Evolutionary conservation across 1,284 basidiomycete species (phyloP).

Genomic region (Puccinia triticina): DNA sequence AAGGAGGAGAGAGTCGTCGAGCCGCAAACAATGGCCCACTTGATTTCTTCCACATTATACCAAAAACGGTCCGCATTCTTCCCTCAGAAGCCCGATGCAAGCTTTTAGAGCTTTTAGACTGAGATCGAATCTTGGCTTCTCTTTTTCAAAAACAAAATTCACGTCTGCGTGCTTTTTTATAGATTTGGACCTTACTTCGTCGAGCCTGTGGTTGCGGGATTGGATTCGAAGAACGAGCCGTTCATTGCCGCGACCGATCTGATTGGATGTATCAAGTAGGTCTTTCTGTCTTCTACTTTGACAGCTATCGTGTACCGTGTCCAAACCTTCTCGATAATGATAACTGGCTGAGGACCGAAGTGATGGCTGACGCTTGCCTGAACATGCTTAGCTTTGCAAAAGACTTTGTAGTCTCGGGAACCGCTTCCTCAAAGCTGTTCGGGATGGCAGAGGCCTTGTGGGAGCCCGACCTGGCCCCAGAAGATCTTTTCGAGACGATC

Average conservation of each 20-base stretch:
- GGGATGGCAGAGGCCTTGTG: constrained; percentile 98
- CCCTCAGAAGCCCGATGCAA: not conserved
- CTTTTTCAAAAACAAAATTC: too few relatives aligned
- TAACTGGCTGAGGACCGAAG: not conserved
- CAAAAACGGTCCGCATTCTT: constrained; percentile 71
- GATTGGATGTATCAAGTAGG: constrained; percentile 92
- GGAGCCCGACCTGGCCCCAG: constrained; percentile 94
- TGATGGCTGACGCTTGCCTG: not conserved
- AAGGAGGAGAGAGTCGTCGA: constrained; percentile 98
- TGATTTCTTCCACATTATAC: constrained; percentile 96
- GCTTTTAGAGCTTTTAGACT: not conserved
- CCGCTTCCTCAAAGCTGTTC: constrained; percentile 88
- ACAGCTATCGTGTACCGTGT: not conserved
- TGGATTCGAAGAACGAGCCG: constrained; percentile 77
- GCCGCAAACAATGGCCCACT: constrained; percentile 92
- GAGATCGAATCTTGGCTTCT: constrained; percentile 1
- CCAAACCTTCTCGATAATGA: not conserved
- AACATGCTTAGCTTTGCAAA: constrained; percentile 53
- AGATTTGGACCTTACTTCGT: constrained; percentile 94
- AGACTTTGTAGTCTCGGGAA: constrained; percentile 96
- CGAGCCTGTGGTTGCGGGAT: constrained; percentile 92
- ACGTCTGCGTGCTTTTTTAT: not conserved
- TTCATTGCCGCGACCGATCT: constrained; percentile 96
- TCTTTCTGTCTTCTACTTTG: constrained; percentile 57
- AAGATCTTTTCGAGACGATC: constrained; percentile 98